phyloP scores from a whole-genome alignment of 441 rosid species.

The Breynia disticha region DNA sequence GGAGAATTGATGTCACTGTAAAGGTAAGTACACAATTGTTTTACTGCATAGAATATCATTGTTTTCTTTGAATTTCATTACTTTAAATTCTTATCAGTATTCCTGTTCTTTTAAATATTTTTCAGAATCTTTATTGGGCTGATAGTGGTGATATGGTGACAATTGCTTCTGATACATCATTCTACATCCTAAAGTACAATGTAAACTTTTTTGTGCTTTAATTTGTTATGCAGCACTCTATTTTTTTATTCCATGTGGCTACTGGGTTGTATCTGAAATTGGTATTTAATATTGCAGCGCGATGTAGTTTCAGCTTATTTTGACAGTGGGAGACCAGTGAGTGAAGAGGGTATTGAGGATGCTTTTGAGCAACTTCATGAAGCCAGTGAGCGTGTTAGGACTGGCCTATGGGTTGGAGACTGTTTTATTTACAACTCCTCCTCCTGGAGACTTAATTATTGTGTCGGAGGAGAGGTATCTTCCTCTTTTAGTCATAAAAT shows the following conservation, averaged over 20 bases:
- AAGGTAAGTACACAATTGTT: conserved; percentile 47
- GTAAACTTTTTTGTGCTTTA: conserved; percentile 30
- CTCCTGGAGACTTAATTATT: conserved; percentile 96
- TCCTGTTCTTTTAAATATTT: conserved; percentile 18
- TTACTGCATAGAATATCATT: conserved; percentile 8
- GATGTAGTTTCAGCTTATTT: conserved; percentile 74
- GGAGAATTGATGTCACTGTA: conserved; percentile 91
- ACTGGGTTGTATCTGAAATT: conserved; percentile 13
- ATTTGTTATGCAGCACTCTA: conserved; percentile 1
- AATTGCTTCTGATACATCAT: conserved; percentile 92
- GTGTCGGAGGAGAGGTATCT: conserved; percentile 97
- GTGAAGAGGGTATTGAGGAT: conserved; percentile 97
- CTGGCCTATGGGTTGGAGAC: conserved; percentile 99
- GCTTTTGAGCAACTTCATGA: conserved; percentile 98
- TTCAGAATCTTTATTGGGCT: conserved; percentile 97
- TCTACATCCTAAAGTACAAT: conserved; percentile 90
- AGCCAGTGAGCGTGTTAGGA: conserved; percentile 92
- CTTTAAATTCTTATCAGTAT: conserved; percentile 5
- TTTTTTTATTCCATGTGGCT: not conserved
- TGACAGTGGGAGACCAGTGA: conserved; percentile 77
- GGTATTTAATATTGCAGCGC: conserved; percentile 46
- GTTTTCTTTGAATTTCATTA: conserved; percentile 10
- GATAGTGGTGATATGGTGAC: conserved; percentile 98
- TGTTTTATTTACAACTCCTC: conserved; percentile 96
- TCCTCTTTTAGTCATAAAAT: conserved; percentile 12